phyloP scores from a whole-genome alignment of 192 early-diverging fungal genomes.

The Backusella westeae region DNA sequence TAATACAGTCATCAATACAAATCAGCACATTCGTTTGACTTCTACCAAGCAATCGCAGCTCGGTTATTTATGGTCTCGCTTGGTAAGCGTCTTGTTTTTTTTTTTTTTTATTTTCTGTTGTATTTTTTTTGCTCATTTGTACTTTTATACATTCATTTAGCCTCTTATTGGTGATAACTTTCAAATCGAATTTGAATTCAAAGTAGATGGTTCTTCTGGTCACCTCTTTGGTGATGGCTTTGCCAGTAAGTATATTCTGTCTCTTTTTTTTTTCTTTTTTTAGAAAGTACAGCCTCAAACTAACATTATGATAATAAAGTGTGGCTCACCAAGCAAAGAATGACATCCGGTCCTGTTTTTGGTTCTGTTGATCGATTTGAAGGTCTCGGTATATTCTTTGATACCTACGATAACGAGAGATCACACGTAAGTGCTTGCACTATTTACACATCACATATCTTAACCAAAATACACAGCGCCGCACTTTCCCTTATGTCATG shows the following conservation, averaged over 20 bases:
- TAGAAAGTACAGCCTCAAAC: not conserved
- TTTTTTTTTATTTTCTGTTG: not conserved
- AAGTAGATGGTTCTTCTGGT: constrained; percentile 71
- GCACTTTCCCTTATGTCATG: constrained; percentile 84
- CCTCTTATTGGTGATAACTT: constrained; percentile 43
- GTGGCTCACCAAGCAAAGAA: constrained; percentile 84
- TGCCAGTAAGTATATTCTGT: constrained; percentile 48
- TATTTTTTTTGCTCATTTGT: not conserved
- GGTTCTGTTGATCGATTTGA: constrained; percentile 84
- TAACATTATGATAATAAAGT: constrained; percentile 35
- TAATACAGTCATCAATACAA: constrained; percentile 88
- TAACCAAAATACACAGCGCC: constrained; percentile 29
- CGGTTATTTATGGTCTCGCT: constrained; percentile 80
- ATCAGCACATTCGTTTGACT: constrained; percentile 85
- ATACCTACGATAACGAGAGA: constrained; percentile 89
- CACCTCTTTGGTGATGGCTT: constrained; percentile 94
- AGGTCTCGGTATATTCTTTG: constrained; percentile 95
- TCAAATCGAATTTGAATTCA: constrained; percentile 93
- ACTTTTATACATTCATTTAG: constrained; percentile 45
- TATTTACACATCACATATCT: not conserved
- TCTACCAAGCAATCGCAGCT: constrained; percentile 72
- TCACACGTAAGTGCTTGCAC: constrained; percentile 36
- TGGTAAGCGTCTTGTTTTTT: constrained; percentile 34
- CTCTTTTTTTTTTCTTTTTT: not conserved
- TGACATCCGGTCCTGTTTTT: constrained; percentile 81